Evolutionary conservation across 495 filamentous ascomycete species (phyloP).

Genomic region (Neurospora sp.): DNA sequence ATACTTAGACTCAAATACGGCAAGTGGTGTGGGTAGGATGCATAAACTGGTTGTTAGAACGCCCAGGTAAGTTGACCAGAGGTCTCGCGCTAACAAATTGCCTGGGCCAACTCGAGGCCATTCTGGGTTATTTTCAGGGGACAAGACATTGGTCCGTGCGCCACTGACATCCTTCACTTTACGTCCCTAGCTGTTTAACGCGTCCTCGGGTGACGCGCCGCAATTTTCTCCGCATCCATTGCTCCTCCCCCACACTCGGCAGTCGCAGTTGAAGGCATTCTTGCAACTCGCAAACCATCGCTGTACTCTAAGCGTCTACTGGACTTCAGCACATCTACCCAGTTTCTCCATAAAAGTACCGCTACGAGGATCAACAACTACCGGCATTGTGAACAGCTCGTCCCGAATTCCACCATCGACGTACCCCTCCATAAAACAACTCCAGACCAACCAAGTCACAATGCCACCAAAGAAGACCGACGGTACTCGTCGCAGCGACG

Average conservation of each 20-base stretch:
- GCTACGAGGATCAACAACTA: background rate
- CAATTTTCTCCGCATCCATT: slow-evolving; percentile 11
- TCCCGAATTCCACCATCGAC: background rate
- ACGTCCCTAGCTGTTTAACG: background rate
- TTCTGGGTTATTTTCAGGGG: background rate
- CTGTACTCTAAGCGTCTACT: background rate
- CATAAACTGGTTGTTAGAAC: background rate
- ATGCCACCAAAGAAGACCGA: slow-evolving; percentile 33
- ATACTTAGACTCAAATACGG: background rate
- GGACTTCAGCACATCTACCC: background rate
- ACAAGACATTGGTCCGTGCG: background rate
- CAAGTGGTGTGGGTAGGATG: background rate
- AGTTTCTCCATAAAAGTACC: background rate
- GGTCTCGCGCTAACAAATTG: background rate
- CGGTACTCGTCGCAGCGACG: slow-evolving; percentile 26
- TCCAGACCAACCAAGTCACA: background rate
- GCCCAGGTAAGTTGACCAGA: background rate
- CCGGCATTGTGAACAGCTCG: background rate
- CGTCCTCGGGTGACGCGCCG: slow-evolving; percentile 12
- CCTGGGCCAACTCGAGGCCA: background rate
- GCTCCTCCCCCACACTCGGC: background rate
- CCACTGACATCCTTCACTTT: background rate
- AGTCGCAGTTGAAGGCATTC: background rate
- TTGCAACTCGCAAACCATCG: background rate
- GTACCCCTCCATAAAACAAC: background rate